These are phyloP conservation scores for Combretum micranthum DNA, from an alignment of 345 rosid species.

Conservation along the genomic window DNA sequence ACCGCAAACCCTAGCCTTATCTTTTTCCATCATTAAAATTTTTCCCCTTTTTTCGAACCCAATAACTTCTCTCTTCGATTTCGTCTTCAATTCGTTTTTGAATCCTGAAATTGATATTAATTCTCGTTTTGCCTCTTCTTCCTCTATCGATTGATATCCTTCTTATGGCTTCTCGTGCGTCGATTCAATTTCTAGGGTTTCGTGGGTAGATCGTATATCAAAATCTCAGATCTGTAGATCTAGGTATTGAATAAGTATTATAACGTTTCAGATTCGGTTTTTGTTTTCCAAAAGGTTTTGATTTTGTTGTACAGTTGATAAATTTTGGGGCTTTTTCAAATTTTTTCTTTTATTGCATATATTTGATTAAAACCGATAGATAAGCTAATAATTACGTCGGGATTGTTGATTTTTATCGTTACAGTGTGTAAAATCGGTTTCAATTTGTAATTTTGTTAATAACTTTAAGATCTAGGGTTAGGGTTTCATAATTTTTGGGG, in stretches of 20 bases:
- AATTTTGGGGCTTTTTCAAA: background rate
- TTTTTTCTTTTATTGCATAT: constrained; percentile 4
- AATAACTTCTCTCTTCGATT: constrained; percentile 5
- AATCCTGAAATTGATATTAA: background rate
- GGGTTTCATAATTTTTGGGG: constrained; percentile 18
- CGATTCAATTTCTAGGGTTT: constrained; percentile 21
- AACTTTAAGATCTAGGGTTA: constrained; percentile 32
- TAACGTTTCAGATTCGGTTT: background rate
- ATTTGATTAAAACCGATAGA: constrained; percentile 8
- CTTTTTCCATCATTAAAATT: too few relatives aligned
- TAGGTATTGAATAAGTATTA: background rate
- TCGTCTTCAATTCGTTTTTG: constrained; percentile 4
- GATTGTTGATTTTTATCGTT: background rate
- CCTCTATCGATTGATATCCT: constrained; percentile 13
- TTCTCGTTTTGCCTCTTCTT: background rate
- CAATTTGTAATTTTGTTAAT: constrained; percentile 9
- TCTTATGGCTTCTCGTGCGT: background rate
- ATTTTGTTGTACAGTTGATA: constrained; percentile 3
- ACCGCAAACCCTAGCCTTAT: too few relatives aligned
- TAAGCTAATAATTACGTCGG: constrained; percentile 3
- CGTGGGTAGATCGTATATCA: constrained; percentile 12
- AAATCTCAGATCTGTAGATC: constrained; percentile 7
- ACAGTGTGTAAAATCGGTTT: background rate
- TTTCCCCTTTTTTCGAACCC: too few relatives aligned
- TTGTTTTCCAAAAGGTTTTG: background rate